These are phyloP conservation scores for Hypoxylon trugodes DNA, from an alignment of 495 filamentous ascomycete species.

Conservation along the genomic window DNA sequence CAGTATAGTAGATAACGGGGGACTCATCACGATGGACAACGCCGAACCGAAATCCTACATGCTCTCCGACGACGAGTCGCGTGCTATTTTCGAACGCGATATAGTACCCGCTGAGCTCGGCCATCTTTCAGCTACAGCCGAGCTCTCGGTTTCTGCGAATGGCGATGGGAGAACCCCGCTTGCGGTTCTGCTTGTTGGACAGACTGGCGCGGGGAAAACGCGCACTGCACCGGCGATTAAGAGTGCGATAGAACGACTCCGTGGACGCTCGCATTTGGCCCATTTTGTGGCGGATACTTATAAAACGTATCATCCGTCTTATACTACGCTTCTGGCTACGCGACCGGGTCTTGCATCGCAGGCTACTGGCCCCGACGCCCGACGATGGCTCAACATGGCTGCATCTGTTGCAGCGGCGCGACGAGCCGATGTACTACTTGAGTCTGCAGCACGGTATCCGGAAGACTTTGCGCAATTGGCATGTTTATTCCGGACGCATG, in stretches of 20 bases:
- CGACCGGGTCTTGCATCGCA: slow-evolving; percentile 40
- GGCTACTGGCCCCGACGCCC: slow-evolving; percentile 41
- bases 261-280: slow-evolving; percentile 15
- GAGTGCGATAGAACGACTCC: slow-evolving; percentile 21
- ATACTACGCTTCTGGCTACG: slow-evolving; percentile 24
- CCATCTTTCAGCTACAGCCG: background rate
- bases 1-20: too few relatives aligned
- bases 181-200: slow-evolving; percentile 51
- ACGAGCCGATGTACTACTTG: slow-evolving; percentile 42
- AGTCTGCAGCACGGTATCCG: slow-evolving; percentile 47
- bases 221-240: slow-evolving; percentile 44
- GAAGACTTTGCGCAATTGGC: slow-evolving; percentile 44
- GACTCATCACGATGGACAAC: background rate
- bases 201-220: slow-evolving; percentile 56
- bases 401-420: slow-evolving; percentile 31
- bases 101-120: slow-evolving; percentile 35
- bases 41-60: slow-evolving; percentile 31
- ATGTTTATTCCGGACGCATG: slow-evolving; percentile 21
- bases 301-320: slow-evolving; percentile 54
- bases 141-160: background rate
- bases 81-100: slow-evolving; percentile 30
- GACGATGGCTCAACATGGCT: slow-evolving; percentile 47
- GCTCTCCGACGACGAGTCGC: slow-evolving; percentile 32
- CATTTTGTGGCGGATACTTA: slow-evolving; percentile 56
- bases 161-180: slow-evolving; percentile 10